phyloP scores from a whole-genome alignment of 2,329 filamentous ascomycete genomes.

The Aspergillus unguis region DNA sequence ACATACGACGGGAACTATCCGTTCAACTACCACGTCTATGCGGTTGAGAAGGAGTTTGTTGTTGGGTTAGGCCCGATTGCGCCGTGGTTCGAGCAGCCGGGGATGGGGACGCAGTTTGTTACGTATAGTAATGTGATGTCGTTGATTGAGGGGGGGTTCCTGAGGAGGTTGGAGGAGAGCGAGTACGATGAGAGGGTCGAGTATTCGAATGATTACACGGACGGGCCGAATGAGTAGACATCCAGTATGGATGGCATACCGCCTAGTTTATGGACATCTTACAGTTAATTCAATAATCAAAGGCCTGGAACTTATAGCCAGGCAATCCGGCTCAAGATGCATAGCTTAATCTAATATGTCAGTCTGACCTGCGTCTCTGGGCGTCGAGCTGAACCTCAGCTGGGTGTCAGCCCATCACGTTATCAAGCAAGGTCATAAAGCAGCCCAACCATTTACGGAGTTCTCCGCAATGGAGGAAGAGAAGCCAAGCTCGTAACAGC shows the following conservation, averaged over 20 bases:
- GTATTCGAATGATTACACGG: slow-evolving; percentile 11
- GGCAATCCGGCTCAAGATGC: too few relatives aligned
- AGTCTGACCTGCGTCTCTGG: too few relatives aligned
- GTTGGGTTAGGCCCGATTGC: slow-evolving; percentile 48
- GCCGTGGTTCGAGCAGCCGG: slow-evolving; percentile 52
- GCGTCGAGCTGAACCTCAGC: too few relatives aligned
- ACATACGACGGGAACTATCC: slow-evolving; percentile 39
- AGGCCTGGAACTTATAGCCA: too few relatives aligned
- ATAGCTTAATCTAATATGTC: too few relatives aligned
- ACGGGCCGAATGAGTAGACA: slow-evolving; percentile 3
- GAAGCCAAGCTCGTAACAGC: not conserved
- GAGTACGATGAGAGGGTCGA: slow-evolving; percentile 11
- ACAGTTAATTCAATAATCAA: too few relatives aligned
- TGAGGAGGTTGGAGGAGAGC: slow-evolving; percentile 5
- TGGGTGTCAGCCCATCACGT: too few relatives aligned
- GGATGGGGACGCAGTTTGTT: slow-evolving; percentile 43
- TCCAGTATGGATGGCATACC: too few relatives aligned
- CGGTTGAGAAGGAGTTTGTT: slow-evolving; percentile 40
- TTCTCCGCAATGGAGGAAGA: not conserved
- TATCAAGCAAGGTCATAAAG: too few relatives aligned
- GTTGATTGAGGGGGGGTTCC: slow-evolving; percentile 30
- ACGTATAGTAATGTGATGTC: slow-evolving; percentile 26
- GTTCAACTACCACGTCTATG: slow-evolving; percentile 51
- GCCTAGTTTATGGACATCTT: too few relatives aligned
- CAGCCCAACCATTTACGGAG: too few relatives aligned